Evolutionary conservation across 371 early-diverging fungal genomes (phyloP), one percentile per base, ranked within the genome.

Genomic region (Mortierella sp.): DNA sequence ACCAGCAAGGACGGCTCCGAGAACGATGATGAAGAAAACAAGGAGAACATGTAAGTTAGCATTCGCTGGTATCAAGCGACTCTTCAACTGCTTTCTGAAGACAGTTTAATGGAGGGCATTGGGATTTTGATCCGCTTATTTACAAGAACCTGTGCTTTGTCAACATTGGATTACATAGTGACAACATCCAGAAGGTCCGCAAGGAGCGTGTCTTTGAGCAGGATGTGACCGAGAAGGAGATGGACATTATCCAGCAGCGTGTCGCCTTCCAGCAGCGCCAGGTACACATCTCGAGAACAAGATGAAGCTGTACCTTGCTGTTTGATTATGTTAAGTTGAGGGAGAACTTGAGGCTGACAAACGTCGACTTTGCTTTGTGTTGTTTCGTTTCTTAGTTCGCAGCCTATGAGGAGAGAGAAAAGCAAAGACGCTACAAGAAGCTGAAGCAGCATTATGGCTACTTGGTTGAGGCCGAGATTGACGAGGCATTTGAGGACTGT

Each of bases 161-260:
- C 24, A 24, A 34, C 34, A 59, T 24, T 64, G 21, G n/a, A 16
- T 19, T 57, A 28, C 8, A 16, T 73, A 96, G 96, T 85, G 94
- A 95, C 71, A 90, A 91, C 28, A 95, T 96, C 72, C 93, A 91
- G 85, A 95, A 93, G 46, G 94, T 96, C 53, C 94, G 96, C 48
- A 96, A 96, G 86, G 94, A 95, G 74, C 94, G 95, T 46, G 93
- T 96, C 10, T 98, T 97, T 81, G 94, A 96, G 76, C 92, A 93
- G 74, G 95, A 96, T 82, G 93, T 96, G 24, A 98, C 97, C 0
- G 95, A 94, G 78, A 92, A 93, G 69, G 98, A 98, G 85, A 92
- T 90, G 91, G 93, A 91, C 53, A 95, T 98, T 74, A 97, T 98
- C 87, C 91, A 94, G 81, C 92, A 95, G 86, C 93, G 98, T 10